Evolutionary conservation across 2,329 filamentous ascomycete species (phyloP).

Genomic region (Fusarium sp.): DNA sequence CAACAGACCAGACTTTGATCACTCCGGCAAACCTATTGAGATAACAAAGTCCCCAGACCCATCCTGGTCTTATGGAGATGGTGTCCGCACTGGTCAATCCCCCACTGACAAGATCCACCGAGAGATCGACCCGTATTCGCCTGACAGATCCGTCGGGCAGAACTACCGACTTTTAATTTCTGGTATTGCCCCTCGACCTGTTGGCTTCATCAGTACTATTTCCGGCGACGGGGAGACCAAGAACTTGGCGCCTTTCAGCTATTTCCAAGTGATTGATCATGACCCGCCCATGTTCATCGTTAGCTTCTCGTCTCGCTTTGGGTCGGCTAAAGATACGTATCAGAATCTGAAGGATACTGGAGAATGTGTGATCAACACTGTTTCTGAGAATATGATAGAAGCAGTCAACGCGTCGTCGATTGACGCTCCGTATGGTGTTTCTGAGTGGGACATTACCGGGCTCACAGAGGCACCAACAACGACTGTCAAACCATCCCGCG

Average conservation of each 20-base stretch:
- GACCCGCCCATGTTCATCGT: conserved; percentile 86
- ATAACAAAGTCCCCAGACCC: conserved; percentile 53
- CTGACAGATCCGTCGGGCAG: conserved; percentile 71
- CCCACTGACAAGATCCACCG: conserved; percentile 60
- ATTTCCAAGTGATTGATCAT: conserved; percentile 84
- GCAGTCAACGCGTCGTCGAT: conserved; percentile 83
- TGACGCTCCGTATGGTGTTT: conserved; percentile 79
- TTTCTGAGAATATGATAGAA: conserved; percentile 85
- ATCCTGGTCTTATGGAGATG: conserved; percentile 59
- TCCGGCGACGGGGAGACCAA: conserved; percentile 66
- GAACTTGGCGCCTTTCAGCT: conserved; percentile 90
- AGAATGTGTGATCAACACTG: conserved; percentile 89
- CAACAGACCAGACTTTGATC: conserved; percentile 41
- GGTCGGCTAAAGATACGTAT: conserved; percentile 79
- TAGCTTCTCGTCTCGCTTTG: conserved; percentile 58
- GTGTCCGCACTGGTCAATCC: conserved; percentile 38
- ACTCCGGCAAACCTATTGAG: conserved; percentile 30
- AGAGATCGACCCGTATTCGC: conserved; percentile 80
- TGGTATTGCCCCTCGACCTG: conserved; percentile 80
- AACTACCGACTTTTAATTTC: conserved; percentile 92
- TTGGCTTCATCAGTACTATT: conserved; percentile 68
- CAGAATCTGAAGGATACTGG: conserved; percentile 75
- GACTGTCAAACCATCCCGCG: conserved; percentile 76
- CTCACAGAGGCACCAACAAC: conserved; percentile 74
- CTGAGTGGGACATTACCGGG: conserved; percentile 85